phyloP scores from a whole-genome alignment of 176 grass and related monocot species.

The Ananas comosus region DNA sequence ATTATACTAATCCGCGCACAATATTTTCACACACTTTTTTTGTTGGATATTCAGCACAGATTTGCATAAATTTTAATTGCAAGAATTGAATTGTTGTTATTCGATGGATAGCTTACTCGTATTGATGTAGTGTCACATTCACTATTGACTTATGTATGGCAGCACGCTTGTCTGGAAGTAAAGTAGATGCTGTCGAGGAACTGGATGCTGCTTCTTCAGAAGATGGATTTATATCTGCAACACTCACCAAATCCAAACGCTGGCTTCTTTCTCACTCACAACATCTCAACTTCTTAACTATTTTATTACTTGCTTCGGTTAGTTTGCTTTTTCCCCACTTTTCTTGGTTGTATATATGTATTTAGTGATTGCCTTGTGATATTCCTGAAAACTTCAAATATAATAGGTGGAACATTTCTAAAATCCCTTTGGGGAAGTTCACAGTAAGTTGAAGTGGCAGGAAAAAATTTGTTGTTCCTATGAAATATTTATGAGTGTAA shows the following conservation, averaged over 20 bases:
- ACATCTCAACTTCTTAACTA: slow-evolving; percentile 69
- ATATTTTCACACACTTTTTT: background rate
- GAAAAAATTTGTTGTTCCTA: no score
- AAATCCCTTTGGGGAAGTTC: no score
- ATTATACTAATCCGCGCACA: background rate
- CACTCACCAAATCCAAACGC: slow-evolving; percentile 50
- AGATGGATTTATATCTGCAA: slow-evolving; percentile 46
- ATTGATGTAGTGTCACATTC: slow-evolving; percentile 8
- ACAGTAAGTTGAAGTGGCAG: no score
- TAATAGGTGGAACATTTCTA: no score
- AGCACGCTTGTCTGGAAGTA: slow-evolving; percentile 75
- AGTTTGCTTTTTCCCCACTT: slow-evolving; percentile 28
- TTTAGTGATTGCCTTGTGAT: slow-evolving; percentile 9
- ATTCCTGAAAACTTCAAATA: no score
- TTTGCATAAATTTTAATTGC: background rate
- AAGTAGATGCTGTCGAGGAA: slow-evolving; percentile 56
- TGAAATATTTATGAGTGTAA: no score
- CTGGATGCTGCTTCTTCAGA: slow-evolving; percentile 38
- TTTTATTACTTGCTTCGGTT: slow-evolving; percentile 94
- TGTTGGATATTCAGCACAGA: background rate
- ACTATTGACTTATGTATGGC: slow-evolving; percentile 20
- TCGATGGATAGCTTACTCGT: slow-evolving; percentile 20
- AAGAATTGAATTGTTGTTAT: background rate
- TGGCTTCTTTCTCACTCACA: slow-evolving; percentile 80
- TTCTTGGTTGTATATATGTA: slow-evolving; percentile 1